A percentile compares a stretch with the other conserved stretches of the same genome.
Evolutionary conservation across 2,329 filamentous ascomycete genomes (phyloP).

Genomic region (Trichoderma sp.): DNA sequence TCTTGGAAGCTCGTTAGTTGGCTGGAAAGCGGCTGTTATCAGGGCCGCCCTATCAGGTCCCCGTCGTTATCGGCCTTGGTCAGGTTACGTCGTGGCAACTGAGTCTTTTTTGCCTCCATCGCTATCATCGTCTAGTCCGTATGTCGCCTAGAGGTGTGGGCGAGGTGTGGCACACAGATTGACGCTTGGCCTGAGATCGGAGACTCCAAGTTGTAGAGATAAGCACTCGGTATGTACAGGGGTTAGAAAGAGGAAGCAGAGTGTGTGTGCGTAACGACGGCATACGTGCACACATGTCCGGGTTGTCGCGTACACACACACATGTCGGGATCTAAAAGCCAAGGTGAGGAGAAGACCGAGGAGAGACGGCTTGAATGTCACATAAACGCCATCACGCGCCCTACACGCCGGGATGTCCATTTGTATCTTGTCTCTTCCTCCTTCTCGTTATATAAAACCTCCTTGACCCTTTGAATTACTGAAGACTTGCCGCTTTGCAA

Average conservation of each 20-base stretch:
- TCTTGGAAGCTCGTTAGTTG: neutral
- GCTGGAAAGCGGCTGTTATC: neutral
- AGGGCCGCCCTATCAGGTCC: conserved; percentile 11
- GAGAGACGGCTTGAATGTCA: neutral
- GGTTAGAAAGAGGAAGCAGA: neutral
- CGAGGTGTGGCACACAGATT: neutral
- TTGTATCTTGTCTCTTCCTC: neutral
- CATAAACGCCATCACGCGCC: conserved; percentile 4
- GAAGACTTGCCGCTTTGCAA: neutral
- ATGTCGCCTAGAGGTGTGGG: neutral
- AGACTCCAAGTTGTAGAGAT: neutral
- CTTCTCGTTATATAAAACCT: neutral
- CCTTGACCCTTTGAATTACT: neutral
- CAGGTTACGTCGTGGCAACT: neutral
- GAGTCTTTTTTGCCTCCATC: neutral
- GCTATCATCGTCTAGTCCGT: neutral
- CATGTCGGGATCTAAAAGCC: neutral
- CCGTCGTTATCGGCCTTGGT: conserved; percentile 10
- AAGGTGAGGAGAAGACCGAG: conserved; percentile 10
- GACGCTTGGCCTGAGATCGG: neutral
- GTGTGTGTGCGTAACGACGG: neutral
- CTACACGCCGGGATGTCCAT: neutral
- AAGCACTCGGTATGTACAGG: neutral
- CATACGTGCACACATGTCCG: neutral
- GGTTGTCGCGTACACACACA: neutral